Conservation (phyloP, 2,329 filamentous ascomycete species). For the Penicillium sp. region DNA sequence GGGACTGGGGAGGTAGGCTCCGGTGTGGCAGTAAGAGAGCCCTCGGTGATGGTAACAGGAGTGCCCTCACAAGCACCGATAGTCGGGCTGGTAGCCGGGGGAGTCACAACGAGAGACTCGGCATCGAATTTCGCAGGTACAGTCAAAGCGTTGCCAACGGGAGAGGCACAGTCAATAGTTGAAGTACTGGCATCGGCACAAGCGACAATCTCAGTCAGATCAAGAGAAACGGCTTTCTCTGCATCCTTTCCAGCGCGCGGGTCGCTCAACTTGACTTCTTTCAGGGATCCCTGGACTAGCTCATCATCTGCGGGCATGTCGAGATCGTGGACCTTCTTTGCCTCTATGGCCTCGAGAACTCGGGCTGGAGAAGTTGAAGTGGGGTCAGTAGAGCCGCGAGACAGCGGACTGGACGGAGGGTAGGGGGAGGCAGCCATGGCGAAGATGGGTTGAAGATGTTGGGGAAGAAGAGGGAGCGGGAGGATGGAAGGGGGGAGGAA, state of each 20-base stretch:
- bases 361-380: not conserved
- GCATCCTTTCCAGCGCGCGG: not conserved
- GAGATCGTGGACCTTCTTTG: not conserved
- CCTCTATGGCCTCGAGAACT: not conserved
- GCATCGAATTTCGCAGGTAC: not conserved
- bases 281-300: not conserved
- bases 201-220: not conserved
- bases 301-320: not conserved
- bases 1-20: not conserved
- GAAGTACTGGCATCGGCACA: not conserved
- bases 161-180: not conserved
- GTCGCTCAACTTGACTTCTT: not conserved
- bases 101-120: not conserved
- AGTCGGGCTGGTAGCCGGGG: constrained; percentile 1
- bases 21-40: not conserved
- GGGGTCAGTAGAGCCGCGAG: not conserved
- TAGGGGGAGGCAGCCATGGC: not conserved
- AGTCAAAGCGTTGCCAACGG: not conserved
- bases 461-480: not conserved
- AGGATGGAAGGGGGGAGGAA: not conserved
- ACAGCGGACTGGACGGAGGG: not conserved
- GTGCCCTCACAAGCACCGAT: not conserved
- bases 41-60: not conserved
- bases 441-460: not conserved
- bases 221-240: not conserved